Conservation (phyloP, 1,284 basidiomycete species). For the Trametes hirsuta region DNA sequence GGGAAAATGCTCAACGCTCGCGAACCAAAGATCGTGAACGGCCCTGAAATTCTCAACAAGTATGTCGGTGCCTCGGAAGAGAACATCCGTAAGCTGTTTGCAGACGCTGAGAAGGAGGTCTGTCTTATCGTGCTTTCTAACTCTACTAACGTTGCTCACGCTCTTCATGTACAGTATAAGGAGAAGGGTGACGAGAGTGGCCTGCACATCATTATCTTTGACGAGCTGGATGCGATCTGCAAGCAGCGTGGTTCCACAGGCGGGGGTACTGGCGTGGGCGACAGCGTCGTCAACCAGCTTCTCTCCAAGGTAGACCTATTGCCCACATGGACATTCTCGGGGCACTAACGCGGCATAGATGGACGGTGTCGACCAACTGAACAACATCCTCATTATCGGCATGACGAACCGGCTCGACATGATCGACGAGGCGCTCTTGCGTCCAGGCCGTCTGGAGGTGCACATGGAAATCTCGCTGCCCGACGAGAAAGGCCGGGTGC, state of each 20-base stretch:
- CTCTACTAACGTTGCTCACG: neutral
- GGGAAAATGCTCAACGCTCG: conserved; percentile 99
- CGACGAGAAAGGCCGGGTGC: conserved; percentile 90
- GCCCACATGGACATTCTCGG: neutral
- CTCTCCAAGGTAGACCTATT: conserved; percentile 79
- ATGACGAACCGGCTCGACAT: conserved; percentile 99
- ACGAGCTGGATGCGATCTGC: conserved; percentile 98
- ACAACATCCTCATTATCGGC: conserved; percentile 99
- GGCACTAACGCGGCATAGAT: conserved; percentile 56
- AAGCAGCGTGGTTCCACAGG: conserved; percentile 94
- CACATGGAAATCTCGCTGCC: conserved; percentile 99
- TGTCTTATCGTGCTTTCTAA: conserved; percentile 20
- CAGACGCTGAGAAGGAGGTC: conserved; percentile 96
- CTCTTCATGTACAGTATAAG: conserved; percentile 70
- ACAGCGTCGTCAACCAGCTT: conserved; percentile 98
- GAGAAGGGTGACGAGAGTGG: conserved; percentile 98
- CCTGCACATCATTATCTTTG: conserved; percentile 99
- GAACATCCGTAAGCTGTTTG: conserved; percentile 97
- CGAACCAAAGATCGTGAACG: conserved; percentile 99
- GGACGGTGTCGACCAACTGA: conserved; percentile 99
- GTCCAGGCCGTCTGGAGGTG: conserved; percentile 99
- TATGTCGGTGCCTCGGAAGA: conserved; percentile 99
- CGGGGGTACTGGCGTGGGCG: conserved; percentile 95
- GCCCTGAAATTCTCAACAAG: conserved; percentile 97
- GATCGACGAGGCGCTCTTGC: conserved; percentile 98